Base-by-base conservation (phyloP, 139 green algal species). In the Nannochloris sp. region DNA sequence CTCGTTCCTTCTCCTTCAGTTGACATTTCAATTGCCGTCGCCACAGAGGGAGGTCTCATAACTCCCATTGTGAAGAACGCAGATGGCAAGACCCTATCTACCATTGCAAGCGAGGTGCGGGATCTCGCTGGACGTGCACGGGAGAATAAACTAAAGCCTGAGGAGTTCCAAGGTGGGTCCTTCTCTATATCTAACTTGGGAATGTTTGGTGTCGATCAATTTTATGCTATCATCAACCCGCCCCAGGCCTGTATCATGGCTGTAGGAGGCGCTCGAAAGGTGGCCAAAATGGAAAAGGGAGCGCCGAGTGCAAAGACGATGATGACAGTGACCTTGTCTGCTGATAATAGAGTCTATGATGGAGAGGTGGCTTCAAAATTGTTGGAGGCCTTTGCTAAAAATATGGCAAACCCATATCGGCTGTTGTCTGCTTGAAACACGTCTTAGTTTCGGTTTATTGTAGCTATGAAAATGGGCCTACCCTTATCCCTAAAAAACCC, bases 161-260 rank as follows among this genome's bases (percentile, higher is more conserved):
- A 96, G 47, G 92, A 98, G 77, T 95, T 94, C 68, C 78, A 76
- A 66, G 89, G 89, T 24, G 89, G 89, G 19, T 85, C 72, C n/a
- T 96, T 96, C 78, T 88, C 73, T 42, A 85, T 96, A 35, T 89
- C 78, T 37, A 96, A 96, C 71, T 76, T 96, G 29, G 89, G 92
- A 36, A 98, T 98, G 93, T 97, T 84, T 65, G 84, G 85, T 4
- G 57, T 97, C 1, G 74, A 89, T 45, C 10, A 68, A 25, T 98
- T 98, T 73, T 79, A 10, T 35, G 91, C 93, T 34, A 98, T 98
- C 79, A 89, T 98, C 70, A 98, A 98, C 81, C 92, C 91, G 8
- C 89, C 89, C 3, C 83, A 89, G 74, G 76, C 81, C 0, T 68
- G 67, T 61, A 86, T 88, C 59, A 67, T 90, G 72, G 82, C 86